Evolutionary conservation across 768 basidiomycete genomes (phyloP).

Genomic region (Termitomyces sp.): DNA sequence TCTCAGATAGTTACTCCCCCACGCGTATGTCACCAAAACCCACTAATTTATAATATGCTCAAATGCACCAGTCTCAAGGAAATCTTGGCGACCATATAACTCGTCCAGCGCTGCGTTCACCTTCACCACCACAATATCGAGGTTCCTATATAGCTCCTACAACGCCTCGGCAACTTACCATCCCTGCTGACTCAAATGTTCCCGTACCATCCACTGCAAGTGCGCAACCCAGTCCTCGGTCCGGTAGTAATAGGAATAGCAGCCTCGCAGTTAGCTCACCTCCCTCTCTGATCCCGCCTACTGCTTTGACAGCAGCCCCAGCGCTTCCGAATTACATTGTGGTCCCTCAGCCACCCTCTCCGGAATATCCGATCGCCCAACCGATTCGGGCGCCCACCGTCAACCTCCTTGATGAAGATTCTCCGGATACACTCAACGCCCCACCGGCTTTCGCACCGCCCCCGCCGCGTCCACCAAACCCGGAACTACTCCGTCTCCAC

Average conservation of each 20-base stretch:
- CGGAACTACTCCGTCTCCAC: slow-evolving; percentile 81
- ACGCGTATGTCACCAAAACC: slow-evolving; percentile 6
- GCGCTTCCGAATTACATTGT: slow-evolving; percentile 11
- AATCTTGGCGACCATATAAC: not conserved
- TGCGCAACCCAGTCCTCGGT: not conserved
- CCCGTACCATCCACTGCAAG: not conserved
- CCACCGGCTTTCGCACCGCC: slow-evolving; percentile 25
- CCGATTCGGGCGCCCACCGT: slow-evolving; percentile 31
- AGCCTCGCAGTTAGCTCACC: slow-evolving; percentile 11
- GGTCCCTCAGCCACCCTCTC: slow-evolving; percentile 11
- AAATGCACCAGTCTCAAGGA: not conserved
- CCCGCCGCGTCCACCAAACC: slow-evolving; percentile 85
- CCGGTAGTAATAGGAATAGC: slow-evolving; percentile 4
- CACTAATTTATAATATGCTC: slow-evolving; percentile 1
- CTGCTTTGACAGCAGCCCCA: slow-evolving; percentile 13
- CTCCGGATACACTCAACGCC: slow-evolving; percentile 23
- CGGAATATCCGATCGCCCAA: slow-evolving; percentile 16
- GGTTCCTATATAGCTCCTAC: slow-evolving; percentile 3
- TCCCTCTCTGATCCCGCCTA: slow-evolving; percentile 17
- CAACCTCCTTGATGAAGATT: slow-evolving; percentile 66
- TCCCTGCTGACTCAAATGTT: not conserved
- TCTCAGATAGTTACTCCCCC: slow-evolving; percentile 1
- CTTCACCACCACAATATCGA: slow-evolving; percentile 11
- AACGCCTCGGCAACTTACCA: slow-evolving; percentile 5
- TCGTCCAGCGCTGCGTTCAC: slow-evolving; percentile 7